Percentiles rank a stretch among this genome's conserved stretches.
phyloP scores from a whole-genome alignment of 352 stramenopile genomes.

The Blastocystis sp. region DNA sequence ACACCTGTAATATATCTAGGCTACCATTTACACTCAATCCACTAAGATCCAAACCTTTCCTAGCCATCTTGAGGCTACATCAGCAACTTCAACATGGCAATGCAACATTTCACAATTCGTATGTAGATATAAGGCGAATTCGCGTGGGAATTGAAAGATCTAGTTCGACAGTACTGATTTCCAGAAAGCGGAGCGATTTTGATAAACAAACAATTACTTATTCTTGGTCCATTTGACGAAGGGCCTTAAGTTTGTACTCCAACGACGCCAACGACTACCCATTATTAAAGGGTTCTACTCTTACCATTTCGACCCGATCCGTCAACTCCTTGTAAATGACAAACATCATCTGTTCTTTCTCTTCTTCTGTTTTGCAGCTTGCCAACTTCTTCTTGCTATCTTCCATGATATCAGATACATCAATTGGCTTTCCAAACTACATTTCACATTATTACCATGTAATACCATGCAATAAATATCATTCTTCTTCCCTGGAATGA shows the following conservation, averaged over 20 bases:
- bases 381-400: constrained; percentile 17
- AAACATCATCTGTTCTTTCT: constrained; percentile 43
- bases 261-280: constrained; percentile 8
- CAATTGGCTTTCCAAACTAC: constrained; percentile 58
- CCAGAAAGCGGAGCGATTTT: background rate
- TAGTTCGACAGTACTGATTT: background rate
- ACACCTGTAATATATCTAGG: constrained; percentile 15
- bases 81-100: background rate
- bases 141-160: background rate
- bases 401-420: constrained; percentile 42
- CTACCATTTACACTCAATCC: background rate
- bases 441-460: background rate
- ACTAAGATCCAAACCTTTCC: background rate
- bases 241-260: constrained; percentile 32
- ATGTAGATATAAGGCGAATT: background rate
- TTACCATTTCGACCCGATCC: background rate
- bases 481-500: constrained; percentile 37
- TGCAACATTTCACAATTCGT: background rate
- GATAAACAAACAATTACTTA: background rate
- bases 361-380: constrained; percentile 39
- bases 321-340: constrained; percentile 58
- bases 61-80: background rate
- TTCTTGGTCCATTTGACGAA: constrained; percentile 17
- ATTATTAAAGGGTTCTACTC: background rate
- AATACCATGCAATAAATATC: constrained; percentile 44